Base-by-base conservation (phyloP, 192 early-diverging fungal species). In the Linderina pennispora region DNA sequence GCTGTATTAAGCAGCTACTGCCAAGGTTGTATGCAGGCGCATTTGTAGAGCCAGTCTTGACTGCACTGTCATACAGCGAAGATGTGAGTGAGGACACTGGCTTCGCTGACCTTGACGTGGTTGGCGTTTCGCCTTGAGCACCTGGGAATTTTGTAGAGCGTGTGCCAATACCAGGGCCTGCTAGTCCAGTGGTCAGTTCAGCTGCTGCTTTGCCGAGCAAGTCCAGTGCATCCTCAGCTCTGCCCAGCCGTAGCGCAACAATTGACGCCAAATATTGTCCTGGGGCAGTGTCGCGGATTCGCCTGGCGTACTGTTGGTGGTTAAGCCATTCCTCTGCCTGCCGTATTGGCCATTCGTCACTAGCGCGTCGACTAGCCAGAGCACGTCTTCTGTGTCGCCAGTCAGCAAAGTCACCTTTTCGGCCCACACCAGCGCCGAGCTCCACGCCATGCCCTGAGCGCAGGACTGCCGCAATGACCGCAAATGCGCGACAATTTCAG, bases 301-400 rank as follows among this genome's bases (percentile, higher is more conserved):
- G 48, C 3, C 41, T 19, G 0, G 50, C 33, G 14, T 73, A 58
- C 11, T 24, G 23, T 4, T 57, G 58, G 17, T 54, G 56, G 2
- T 55, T 40, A 10, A 73, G 39, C 45, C 63, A 64, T 23, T 73
- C 69, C 22, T 73, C 69, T 0, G 69, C 62, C 23, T 73, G 69
- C 1, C 69, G 23, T 65, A 73, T 48, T 73, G 69, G 1, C 69
- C 62, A 22, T 73, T 73, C 8, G 69, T 65, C 25, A 73, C 69
- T 10, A 73, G 46, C 7, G 69, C 69, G 26, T 73, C 62, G 13
- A 50, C 58, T 8, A 73, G 46, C 69, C 69, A 73, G 1, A 73
- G 47, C 23, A 73, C 23, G 21, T 73, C 69, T 11, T 63, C 60
- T 4, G 41, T 47, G 26, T 43, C 48, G 32, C 37, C 53, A 0